Percentiles rank a stretch among this genome's conserved stretches.
These are phyloP conservation scores for Microcos paniculata DNA, from an alignment of 345 rosid species.

Conservation along the genomic window DNA sequence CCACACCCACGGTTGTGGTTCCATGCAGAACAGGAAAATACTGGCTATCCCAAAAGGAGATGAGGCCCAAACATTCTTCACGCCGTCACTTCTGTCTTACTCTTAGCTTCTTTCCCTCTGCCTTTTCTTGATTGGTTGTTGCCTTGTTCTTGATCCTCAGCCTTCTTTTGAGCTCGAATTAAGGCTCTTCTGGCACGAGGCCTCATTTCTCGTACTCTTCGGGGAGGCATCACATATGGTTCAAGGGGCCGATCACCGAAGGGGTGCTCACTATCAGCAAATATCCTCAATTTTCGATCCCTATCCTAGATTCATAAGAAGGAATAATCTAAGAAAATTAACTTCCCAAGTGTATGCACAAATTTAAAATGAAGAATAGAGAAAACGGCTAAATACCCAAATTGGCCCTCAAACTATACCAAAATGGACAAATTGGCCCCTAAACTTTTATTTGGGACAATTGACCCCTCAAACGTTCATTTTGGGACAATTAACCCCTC, in stretches of 20 bases:
- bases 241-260: conserved; percentile 76
- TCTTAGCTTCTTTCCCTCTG: neutral
- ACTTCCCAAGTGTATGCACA: neutral
- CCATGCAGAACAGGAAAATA: neutral
- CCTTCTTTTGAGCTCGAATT: conserved; percentile 87
- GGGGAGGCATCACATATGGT: conserved; percentile 76
- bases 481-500: too few relatives aligned
- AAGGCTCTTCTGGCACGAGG: conserved; percentile 94
- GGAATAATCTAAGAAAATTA: neutral
- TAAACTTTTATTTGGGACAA: too few relatives aligned
- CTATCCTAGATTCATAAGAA: conserved; percentile 62
- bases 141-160: conserved; percentile 57
- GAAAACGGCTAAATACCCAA: too few relatives aligned
- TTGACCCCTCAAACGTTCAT: too few relatives aligned
- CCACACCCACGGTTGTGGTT: neutral
- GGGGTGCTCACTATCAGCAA: conserved; percentile 81
- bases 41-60: neutral
- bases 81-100: neutral
- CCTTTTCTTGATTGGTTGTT: conserved; percentile 45
- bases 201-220: conserved; percentile 81
- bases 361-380: too few relatives aligned
- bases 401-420: too few relatives aligned
- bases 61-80: conserved; percentile 1
- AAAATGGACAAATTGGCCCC: too few relatives aligned
- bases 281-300: conserved; percentile 89